These are phyloP conservation scores for Fusarium mangiferae DNA, from an alignment of 2,329 filamentous ascomycete species.

Conservation along the genomic window DNA sequence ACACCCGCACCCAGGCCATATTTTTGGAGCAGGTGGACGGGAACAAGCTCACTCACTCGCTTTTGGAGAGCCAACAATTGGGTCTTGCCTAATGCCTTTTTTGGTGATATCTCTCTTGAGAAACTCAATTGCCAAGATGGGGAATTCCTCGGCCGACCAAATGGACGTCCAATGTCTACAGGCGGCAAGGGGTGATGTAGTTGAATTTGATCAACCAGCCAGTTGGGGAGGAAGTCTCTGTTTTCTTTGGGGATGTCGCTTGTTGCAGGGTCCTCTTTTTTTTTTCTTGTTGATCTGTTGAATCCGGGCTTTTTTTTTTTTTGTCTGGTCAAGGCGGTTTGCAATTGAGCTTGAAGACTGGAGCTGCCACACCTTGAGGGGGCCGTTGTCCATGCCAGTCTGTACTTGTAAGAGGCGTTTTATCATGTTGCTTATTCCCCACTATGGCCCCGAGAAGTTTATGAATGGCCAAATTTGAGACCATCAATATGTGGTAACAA, in stretches of 20 bases:
- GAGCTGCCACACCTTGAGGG: constrained; percentile 19
- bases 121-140: constrained; percentile 12
- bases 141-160: constrained; percentile 9
- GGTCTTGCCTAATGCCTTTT: not conserved
- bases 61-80: constrained; percentile 14
- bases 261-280: constrained; percentile 40
- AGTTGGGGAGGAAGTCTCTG: constrained; percentile 40
- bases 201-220: constrained; percentile 25
- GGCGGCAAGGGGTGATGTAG: constrained; percentile 16
- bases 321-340: constrained; percentile 14
- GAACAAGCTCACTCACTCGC: constrained; percentile 8
- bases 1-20: not conserved
- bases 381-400: constrained; percentile 17
- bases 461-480: constrained; percentile 19
- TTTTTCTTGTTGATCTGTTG: constrained; percentile 46
- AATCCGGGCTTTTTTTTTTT: constrained; percentile 35
- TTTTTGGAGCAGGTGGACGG: constrained; percentile 12
- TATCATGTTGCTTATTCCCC: constrained; percentile 21
- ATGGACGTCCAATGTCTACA: not conserved
- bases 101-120: not conserved
- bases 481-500: not conserved
- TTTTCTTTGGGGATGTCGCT: constrained; percentile 45
- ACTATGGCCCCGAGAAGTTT: constrained; percentile 31
- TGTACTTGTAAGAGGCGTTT: constrained; percentile 20
- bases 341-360: constrained; percentile 36